Evolutionary conservation across 306 rosid species (phyloP), one percentile per base, ranked within the genome.

Genomic region (Vicia villosa): DNA sequence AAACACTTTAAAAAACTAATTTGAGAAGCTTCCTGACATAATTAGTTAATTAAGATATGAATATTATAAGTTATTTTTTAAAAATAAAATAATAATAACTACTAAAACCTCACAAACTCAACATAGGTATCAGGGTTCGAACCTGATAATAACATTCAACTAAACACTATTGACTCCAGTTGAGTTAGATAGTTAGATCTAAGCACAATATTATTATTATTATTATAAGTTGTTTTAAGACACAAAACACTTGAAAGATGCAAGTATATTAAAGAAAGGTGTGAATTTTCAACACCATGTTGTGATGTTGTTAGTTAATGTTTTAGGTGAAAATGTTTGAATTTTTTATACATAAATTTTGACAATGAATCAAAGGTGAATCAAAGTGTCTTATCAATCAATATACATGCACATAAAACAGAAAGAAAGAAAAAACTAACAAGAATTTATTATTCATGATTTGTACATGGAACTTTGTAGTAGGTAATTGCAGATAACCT

Each of bases 401-500:
- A 74, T 17, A 19, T 52, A 42, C 70, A 17, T 71, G 50, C 77
- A 56, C 74, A 54, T 68, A 41, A 21, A 30, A 34, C 6, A 30
- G 47, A 75, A 59, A 65, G 20, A 37, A 11, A 14, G 26, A 43
- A 52, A 46, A 51, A 43, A 64, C 1, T 17, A 73, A n/a, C n/a
- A n/a, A 60, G 41, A 10, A 47, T 26, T 37, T 28, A 8, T 10
- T 26, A 40, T 72, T 52, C 74, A 30, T 51, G 66, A 72, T 63
- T 70, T 68, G 77, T 24, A 46, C 66, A 63, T 16, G 36, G 6
- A 63, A 5, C 37, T 65, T 42, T 5, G 65, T 72, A 59, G 64
- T 70, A 52, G 64, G 72, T 74, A 70, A 74, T 57, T 74, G 21
- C 63, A 77, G 72, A 69, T 64, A 81, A 50, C 57, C 59, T 47